Evolutionary conservation across 192 early-diverging fungal genomes (phyloP), one percentile per base, ranked within the genome.

Genomic region (Coemansia sp.): DNA sequence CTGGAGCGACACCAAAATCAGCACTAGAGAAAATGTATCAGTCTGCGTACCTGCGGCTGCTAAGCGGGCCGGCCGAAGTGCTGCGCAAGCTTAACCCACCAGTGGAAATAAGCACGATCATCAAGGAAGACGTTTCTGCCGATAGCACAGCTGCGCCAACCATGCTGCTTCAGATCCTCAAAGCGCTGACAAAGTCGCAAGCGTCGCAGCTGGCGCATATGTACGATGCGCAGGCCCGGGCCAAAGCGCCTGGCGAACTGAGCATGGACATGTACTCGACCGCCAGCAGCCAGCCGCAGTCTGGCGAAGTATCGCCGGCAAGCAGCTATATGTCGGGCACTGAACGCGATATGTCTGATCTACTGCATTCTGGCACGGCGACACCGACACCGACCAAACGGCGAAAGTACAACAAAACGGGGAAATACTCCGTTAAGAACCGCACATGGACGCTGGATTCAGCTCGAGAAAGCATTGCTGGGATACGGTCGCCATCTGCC

Each of bases 21-120:
- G 68, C 68, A 23, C 53, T 78, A 30, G 74, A 70, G 49, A 55
- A 50, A 48, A 70, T 78, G 74, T 78, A 78, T 45, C 63, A 68
- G 49, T 78, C 74, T 6, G 74, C 74, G 7, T 78, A 78, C 15
- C 35, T 78, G 13, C 59, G 57, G 61, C 57, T 78, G 33, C 49
- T 70, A 13, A 57, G 55, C 16, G 64, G 68, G 2, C 74, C 74
- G 20, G 60, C 63, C 4, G 68, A 67, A 18, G 60, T 63, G 13
- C 37, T 78, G 56, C 59, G 56, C 21, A 55, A 38, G 35, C 74
- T 78, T 3, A 59, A 52, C 18, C 74, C 74, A 18, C 74, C 74
- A 7, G 57, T 70, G 23, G 68, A 78, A n/a, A 37, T 78, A 19
- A 47, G 50, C 37, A 38, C 53, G 18, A 50, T 78, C 3, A 20